These are phyloP conservation scores for Linderina pennispora DNA, from an alignment of 192 early-diverging fungal genomes.

Conservation along the genomic window DNA sequence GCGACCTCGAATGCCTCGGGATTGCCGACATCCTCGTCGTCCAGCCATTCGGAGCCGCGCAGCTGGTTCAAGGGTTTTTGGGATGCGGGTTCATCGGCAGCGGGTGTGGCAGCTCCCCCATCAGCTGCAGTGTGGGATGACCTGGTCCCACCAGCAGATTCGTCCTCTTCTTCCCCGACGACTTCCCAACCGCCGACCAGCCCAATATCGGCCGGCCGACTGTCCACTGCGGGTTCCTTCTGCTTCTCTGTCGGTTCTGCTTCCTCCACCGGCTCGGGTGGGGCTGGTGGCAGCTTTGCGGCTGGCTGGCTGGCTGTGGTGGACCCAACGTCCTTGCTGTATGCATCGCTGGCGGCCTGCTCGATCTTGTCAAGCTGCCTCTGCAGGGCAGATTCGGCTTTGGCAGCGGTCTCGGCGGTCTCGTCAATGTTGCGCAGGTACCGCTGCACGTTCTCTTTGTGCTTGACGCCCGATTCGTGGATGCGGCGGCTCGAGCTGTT, in stretches of 20 bases:
- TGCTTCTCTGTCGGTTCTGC: neutral
- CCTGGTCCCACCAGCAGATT: neutral
- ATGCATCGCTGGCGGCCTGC: conserved; percentile 30
- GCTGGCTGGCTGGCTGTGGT: neutral
- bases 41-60: conserved; percentile 23
- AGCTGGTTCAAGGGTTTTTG: neutral
- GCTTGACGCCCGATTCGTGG: conserved; percentile 73
- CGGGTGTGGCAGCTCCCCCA: too few relatives aligned
- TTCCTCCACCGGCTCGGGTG: neutral
- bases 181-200: conserved; percentile 38
- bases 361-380: conserved; percentile 66
- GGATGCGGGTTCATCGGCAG: neutral
- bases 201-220: conserved; percentile 18
- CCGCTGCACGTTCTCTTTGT: conserved; percentile 77
- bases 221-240: neutral
- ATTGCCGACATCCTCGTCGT: conserved; percentile 10
- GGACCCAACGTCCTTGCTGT: conserved; percentile 17
- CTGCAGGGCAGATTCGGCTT: conserved; percentile 52
- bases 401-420: conserved; percentile 43
- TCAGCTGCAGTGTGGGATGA: too few relatives aligned
- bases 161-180: conserved; percentile 13
- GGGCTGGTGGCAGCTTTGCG: neutral
- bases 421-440: conserved; percentile 66
- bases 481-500: conserved; percentile 67
- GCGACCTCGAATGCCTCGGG: conserved; percentile 23